phyloP scores from a whole-genome alignment of 257 asterid genomes.

The Nicotiana tabacum region DNA sequence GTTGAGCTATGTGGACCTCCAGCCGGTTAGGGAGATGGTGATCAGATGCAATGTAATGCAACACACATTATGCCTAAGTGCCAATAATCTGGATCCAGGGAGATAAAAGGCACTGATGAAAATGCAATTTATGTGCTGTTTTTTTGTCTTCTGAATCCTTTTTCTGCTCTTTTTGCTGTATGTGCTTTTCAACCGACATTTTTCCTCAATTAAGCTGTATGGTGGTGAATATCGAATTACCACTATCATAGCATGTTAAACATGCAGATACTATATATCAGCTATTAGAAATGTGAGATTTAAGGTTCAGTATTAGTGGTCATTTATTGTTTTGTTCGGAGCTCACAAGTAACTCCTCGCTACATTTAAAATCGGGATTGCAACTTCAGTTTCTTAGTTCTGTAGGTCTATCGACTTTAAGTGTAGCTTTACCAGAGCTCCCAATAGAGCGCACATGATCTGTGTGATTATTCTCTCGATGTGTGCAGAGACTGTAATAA shows the following conservation, averaged over 20 bases:
- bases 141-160: not conserved
- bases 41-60: too few relatives aligned
- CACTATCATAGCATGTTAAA: not conserved
- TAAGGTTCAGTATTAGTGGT: not conserved
- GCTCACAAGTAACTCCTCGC: not conserved
- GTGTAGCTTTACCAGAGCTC: not conserved
- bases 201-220: not conserved
- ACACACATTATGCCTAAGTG: too few relatives aligned
- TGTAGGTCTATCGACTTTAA: not conserved
- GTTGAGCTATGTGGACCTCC: not conserved
- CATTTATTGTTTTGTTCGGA: not conserved
- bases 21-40: not conserved
- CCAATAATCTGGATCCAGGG: not conserved
- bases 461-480: not conserved
- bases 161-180: not conserved
- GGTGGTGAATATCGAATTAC: not conserved
- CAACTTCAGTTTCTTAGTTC: not conserved
- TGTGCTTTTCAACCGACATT: not conserved
- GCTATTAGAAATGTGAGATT: not conserved
- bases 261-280: not conserved
- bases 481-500: not conserved
- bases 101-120: not conserved
- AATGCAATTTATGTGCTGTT: not conserved
- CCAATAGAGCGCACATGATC: not conserved
- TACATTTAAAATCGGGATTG: too few relatives aligned